Evolutionary conservation across 371 early-diverging fungal species (phyloP).

Genomic region (Rhizopus delemar): DNA sequence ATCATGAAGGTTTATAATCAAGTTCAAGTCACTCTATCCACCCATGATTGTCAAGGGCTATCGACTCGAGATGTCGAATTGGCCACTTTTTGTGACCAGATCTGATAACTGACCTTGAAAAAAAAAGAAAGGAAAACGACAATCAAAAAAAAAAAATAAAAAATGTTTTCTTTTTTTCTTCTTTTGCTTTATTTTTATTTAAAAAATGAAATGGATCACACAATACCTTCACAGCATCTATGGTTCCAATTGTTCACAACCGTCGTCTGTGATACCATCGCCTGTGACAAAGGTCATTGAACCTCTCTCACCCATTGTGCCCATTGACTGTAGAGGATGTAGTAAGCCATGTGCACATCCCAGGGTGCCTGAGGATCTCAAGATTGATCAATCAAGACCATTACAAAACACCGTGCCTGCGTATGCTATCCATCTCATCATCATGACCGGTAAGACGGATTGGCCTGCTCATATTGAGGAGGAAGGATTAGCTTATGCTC

Average conservation of each 20-base stretch:
- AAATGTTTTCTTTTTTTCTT: conserved; percentile 4
- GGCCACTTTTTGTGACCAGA: conserved; percentile 71
- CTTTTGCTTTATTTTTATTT: background rate
- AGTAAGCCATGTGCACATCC: conserved; percentile 40
- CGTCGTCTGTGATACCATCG: conserved; percentile 19
- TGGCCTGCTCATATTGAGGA: conserved; percentile 47
- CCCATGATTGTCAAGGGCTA: conserved; percentile 89
- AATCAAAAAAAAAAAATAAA: background rate
- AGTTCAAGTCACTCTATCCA: conserved; percentile 85
- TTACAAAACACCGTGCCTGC: conserved; percentile 38
- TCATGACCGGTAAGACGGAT: conserved; percentile 37
- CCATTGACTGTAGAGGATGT: conserved; percentile 32
- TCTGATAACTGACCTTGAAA: conserved; percentile 2
- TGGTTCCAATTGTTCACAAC: conserved; percentile 25
- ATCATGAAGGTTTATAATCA: conserved; percentile 77
- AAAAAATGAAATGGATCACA: conserved; percentile 39
- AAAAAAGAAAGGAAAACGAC: background rate
- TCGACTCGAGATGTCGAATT: conserved; percentile 78
- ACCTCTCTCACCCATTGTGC: conserved; percentile 27
- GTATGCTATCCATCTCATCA: conserved; percentile 38
- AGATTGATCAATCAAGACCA: conserved; percentile 39
- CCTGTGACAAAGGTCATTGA: conserved; percentile 19
- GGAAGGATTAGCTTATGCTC: conserved; percentile 35
- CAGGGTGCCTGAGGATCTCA: conserved; percentile 24
- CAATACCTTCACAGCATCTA: conserved; percentile 32